Conservation (phyloP, 345 rosid species). For the Ceriops zippeliana region DNA sequence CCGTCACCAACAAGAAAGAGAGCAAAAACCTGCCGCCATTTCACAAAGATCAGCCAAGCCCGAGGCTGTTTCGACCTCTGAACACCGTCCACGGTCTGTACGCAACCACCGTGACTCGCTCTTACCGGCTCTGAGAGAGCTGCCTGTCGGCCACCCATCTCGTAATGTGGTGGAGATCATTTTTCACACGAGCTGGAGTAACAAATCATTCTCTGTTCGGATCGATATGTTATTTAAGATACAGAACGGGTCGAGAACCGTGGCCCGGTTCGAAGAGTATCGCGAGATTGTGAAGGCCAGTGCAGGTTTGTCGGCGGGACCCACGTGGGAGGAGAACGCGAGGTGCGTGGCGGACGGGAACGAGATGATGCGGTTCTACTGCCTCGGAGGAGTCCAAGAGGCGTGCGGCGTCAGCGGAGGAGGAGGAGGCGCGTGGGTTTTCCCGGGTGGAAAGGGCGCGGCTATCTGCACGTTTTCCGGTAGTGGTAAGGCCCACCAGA, state of each 20-base stretch:
- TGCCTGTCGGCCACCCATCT: conserved; percentile 77
- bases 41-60: conserved; percentile 21
- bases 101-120: conserved; percentile 41
- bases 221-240: conserved; percentile 87
- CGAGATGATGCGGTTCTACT: conserved; percentile 90
- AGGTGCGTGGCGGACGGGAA: conserved; percentile 92
- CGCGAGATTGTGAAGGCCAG: conserved; percentile 64
- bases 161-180: conserved; percentile 94
- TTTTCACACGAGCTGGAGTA: conserved; percentile 90
- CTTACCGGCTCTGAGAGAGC: conserved; percentile 66
- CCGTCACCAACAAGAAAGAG: background rate
- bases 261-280: conserved; percentile 84
- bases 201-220: conserved; percentile 67
- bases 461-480: conserved; percentile 72
- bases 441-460: conserved; percentile 57
- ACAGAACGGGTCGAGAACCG: conserved; percentile 68
- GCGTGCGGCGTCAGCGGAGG: conserved; percentile 14
- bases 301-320: conserved; percentile 32
- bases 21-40: conserved; percentile 3
- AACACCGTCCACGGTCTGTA: conserved; percentile 34
- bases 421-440: conserved; percentile 43
- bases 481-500: conserved; percentile 79
- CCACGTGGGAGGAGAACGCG: conserved; percentile 62
- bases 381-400: conserved; percentile 42
- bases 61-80: conserved; percentile 25